A percentile compares a stretch with the other conserved stretches of the same genome.
Evolutionary conservation across 495 filamentous ascomycete species (phyloP).

Genomic region (Penicillium paxilli): DNA sequence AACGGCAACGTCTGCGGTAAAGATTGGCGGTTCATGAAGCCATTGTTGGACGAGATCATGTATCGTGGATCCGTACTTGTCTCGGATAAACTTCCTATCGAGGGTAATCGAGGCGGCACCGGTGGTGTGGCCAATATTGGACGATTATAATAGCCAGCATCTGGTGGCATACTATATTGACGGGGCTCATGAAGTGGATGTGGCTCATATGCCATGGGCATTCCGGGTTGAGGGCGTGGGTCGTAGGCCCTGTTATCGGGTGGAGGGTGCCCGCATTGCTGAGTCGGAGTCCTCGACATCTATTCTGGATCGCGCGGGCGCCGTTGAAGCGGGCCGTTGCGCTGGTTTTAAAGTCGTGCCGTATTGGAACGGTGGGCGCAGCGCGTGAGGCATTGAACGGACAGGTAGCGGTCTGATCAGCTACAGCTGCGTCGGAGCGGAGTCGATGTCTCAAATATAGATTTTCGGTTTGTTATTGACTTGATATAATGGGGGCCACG

Average conservation of each 20-base stretch:
- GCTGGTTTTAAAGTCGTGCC: constrained; percentile 11
- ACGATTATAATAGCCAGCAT: constrained; percentile 18
- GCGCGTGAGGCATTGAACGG: constrained; percentile 18
- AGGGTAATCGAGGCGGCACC: constrained; percentile 17
- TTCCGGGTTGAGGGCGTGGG: constrained; percentile 3
- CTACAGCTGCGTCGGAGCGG: constrained; percentile 13
- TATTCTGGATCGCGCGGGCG: constrained; percentile 12
- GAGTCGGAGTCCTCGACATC: constrained; percentile 29
- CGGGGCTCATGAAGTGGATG: constrained; percentile 22
- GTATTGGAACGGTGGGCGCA: constrained; percentile 12
- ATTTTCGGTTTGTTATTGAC: constrained; percentile 10
- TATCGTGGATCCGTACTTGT: constrained; percentile 26
- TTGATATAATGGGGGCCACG: neutral
- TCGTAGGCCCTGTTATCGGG: constrained; percentile 13
- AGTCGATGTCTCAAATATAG: constrained; percentile 13
- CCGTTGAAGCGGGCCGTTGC: constrained; percentile 13
- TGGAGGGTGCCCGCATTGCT: constrained; percentile 23
- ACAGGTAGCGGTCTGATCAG: constrained; percentile 18
- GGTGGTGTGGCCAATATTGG: constrained; percentile 12
- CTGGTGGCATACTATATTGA: constrained; percentile 11
- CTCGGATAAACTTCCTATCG: constrained; percentile 15
- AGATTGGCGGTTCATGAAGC: constrained; percentile 17
- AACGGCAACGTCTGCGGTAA: constrained; percentile 24
- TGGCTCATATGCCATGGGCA: constrained; percentile 18
- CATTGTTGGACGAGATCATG: constrained; percentile 24